Evolutionary conservation across 2,329 filamentous ascomycete genomes (phyloP).

Genomic region (Diaporthe destruens): DNA sequence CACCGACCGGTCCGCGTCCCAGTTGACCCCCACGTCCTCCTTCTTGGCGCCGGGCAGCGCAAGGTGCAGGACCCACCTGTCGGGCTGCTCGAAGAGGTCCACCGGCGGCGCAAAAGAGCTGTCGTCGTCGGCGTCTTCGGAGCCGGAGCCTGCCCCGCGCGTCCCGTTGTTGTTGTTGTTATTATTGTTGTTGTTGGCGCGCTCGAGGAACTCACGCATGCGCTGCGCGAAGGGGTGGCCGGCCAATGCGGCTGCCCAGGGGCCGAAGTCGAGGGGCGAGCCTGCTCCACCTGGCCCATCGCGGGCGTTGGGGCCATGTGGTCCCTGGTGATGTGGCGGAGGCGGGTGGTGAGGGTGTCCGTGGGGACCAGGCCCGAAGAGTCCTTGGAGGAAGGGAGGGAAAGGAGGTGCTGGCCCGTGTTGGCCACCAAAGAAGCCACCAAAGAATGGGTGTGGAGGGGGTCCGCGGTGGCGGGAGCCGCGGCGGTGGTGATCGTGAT

Average conservation of each 20-base stretch:
- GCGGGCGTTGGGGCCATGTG: conserved; percentile 43
- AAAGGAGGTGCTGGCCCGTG: conserved; percentile 29
- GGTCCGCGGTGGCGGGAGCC: conserved; percentile 40
- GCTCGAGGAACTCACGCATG: conserved; percentile 55
- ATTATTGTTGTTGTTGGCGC: conserved; percentile 37
- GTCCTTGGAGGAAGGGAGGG: conserved; percentile 33
- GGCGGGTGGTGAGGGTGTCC: conserved; percentile 17
- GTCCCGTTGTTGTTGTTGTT: conserved; percentile 40
- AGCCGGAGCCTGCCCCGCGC: conserved; percentile 38
- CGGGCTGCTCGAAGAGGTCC: conserved; percentile 78
- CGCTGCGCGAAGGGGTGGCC: conserved; percentile 58
- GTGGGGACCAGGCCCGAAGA: conserved; percentile 31
- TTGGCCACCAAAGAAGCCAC: conserved; percentile 41
- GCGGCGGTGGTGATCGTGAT: conserved; percentile 40
- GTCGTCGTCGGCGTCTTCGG: conserved; percentile 45
- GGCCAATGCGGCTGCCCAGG: conserved; percentile 55
- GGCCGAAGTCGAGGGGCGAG: conserved; percentile 53
- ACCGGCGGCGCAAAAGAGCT: conserved; percentile 72
- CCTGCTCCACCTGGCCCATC: conserved; percentile 39
- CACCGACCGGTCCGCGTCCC: conserved; percentile 75
- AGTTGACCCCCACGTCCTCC: conserved; percentile 81
- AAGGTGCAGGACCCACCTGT: conserved; percentile 74
- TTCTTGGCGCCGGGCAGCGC: conserved; percentile 84
- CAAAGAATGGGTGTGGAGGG: conserved; percentile 44
- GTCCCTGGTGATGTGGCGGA: conserved; percentile 19